Base-by-base conservation (phyloP, 2,329 filamentous ascomycete species). In the Colletotrichum brevisporum region DNA sequence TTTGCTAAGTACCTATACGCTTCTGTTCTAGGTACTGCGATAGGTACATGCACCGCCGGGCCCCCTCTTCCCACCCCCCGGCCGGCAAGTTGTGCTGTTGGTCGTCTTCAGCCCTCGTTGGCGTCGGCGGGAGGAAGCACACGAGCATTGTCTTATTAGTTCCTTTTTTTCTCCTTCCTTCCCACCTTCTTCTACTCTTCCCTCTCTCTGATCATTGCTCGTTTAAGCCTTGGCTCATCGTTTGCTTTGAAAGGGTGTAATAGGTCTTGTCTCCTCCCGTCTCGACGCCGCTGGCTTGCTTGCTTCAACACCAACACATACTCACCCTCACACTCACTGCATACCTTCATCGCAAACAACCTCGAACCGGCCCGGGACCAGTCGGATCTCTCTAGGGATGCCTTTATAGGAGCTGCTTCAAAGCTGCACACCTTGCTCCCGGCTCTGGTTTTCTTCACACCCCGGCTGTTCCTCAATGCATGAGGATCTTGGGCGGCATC, bases 141-240 rank as follows among this genome's bases (percentile, higher is more conserved):
- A 51, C 50, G 16, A 47, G 36, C 18, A 36, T 31, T 41, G 36
- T 67, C 51, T 65, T 67, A 61, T 61, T 60, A 67, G 56, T 57
- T 56, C 31, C 47, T 16, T 41, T 59, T 41, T 45, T 21, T 24
- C 24, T 51, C 21, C 55, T 56, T 45, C 26, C 45, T 56, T 61
- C 63, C 45, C 56, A 16, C 45, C 18, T 27, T 12, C 6, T 47
- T 36, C 8, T 60, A 8, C 13, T 47, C 10, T n/a, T 26, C 31
- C 10, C 24, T 26, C 31, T 39, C 15, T 53, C 36, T 52, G 24
- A 24, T 67, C 51, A 45, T 56, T 61, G 51, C 36, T 63, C 16
- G 24, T 43, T 41, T 41, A n/a, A 62, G 41, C 12, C 55, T 15
- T 54, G 16, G 15, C 13, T 62, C 13, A 36, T 50, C 24, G 47